A percentile compares a stretch with the other conserved stretches of the same genome.
These are phyloP conservation scores for Pythium folliculosum DNA, from an alignment of 352 stramenopile species.

Conservation along the genomic window DNA sequence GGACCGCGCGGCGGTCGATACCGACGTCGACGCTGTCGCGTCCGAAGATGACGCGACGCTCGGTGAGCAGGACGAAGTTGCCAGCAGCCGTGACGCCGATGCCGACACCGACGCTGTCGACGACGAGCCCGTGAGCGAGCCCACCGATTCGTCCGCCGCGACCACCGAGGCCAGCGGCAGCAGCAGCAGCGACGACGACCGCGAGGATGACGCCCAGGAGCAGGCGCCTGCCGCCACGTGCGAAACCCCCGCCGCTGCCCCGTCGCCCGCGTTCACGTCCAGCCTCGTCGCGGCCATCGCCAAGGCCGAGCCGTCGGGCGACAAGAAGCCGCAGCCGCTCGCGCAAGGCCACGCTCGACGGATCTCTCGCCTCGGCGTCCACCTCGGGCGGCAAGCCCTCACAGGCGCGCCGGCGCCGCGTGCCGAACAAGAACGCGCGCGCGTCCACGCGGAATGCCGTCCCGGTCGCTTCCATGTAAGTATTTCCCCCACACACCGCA, in stretches of 20 bases:
- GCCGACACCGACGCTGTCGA: neutral
- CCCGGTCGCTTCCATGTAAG: slow-evolving; percentile 13
- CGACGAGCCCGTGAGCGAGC: slow-evolving; percentile 12
- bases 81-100: neutral
- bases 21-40: neutral
- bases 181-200: slow-evolving; percentile 5
- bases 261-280: slow-evolving; percentile 2
- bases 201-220: neutral
- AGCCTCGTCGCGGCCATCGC: slow-evolving; percentile 15
- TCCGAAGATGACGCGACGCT: neutral
- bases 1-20: neutral
- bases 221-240: neutral
- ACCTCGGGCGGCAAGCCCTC: neutral
- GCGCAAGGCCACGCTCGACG: slow-evolving; percentile 16
- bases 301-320: neutral
- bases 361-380: neutral
- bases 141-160: slow-evolving; percentile 2
- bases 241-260: neutral
- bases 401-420: neutral
- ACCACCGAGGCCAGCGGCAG: slow-evolving; percentile 14
- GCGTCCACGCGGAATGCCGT: neutral
- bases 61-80: neutral
- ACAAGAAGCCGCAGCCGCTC: slow-evolving; percentile 21
- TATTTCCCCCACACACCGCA: neutral
- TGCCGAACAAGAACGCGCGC: neutral